phyloP scores from a whole-genome alignment of 306 rosid species.

The Clitoria ternatea region DNA sequence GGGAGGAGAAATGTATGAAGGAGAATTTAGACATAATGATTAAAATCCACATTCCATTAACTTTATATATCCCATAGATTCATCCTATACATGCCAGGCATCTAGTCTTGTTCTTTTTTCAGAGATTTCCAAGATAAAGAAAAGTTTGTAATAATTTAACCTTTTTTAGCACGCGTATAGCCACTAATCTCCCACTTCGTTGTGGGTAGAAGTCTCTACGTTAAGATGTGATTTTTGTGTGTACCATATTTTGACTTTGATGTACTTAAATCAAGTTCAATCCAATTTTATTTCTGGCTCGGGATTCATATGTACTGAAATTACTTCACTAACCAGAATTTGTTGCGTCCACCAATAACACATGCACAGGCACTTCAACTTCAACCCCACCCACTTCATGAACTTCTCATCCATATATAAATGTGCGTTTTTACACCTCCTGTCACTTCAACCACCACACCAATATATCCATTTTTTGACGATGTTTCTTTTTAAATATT shows the following conservation, averaged over 20 bases:
- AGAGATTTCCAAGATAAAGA: not conserved
- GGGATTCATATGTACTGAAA: not conserved
- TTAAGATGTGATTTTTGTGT: slow-evolving; percentile 32
- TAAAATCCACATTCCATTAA: slow-evolving; percentile 19
- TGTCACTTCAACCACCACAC: too few relatives aligned
- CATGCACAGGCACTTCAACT: too few relatives aligned
- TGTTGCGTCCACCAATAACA: not conserved
- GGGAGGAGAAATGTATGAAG: not conserved
- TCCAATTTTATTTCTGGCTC: not conserved
- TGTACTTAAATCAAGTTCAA: not conserved
- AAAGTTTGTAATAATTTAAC: slow-evolving; percentile 9
- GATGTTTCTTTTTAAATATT: too few relatives aligned
- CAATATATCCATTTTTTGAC: too few relatives aligned
- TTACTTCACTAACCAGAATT: not conserved
- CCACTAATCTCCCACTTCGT: slow-evolving; percentile 35
- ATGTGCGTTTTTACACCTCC: too few relatives aligned
- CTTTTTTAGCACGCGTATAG: slow-evolving; percentile 25
- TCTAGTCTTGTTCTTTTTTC: slow-evolving; percentile 1
- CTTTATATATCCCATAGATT: slow-evolving; percentile 1
- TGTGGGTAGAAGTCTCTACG: slow-evolving; percentile 16
- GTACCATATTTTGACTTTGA: slow-evolving; percentile 21
- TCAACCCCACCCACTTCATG: not conserved
- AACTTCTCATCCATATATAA: not conserved
- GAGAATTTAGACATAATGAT: slow-evolving; percentile 31
- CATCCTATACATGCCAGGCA: slow-evolving; percentile 14